Conservation (phyloP, 306 rosid species). For the Cucumis cinereus region DNA sequence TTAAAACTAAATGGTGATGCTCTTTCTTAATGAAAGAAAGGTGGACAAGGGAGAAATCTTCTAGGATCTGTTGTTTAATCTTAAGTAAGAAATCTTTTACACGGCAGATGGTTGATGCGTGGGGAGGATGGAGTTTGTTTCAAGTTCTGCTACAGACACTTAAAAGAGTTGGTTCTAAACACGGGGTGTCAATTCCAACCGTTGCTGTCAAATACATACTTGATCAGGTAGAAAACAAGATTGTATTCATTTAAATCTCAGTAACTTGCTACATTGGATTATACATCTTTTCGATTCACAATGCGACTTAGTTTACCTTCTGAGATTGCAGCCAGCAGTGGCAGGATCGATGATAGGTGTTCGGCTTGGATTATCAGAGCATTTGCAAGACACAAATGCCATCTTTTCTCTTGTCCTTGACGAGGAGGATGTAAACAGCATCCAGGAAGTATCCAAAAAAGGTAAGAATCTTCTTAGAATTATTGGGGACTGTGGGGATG, state of each 20-base stretch:
- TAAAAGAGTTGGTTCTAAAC: conserved; percentile 65
- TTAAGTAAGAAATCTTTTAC: background rate
- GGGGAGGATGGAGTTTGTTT: conserved; percentile 92
- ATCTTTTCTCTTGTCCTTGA: conserved; percentile 79
- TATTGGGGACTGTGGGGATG: conserved; percentile 96
- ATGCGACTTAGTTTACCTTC: conserved; percentile 3
- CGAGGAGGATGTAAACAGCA: conserved; percentile 62
- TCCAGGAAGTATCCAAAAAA: conserved; percentile 51
- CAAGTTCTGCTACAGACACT: conserved; percentile 79
- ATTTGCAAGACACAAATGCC: conserved; percentile 52
- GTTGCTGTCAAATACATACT: conserved; percentile 77
- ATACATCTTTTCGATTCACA: background rate
- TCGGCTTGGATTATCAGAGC: conserved; percentile 90
- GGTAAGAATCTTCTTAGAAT: conserved; percentile 77
- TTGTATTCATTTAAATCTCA: background rate
- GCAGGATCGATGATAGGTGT: conserved; percentile 98
- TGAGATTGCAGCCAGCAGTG: conserved; percentile 62
- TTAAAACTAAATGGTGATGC: background rate
- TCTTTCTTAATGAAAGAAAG: background rate
- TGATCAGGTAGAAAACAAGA: conserved; percentile 45
- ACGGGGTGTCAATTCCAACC: conserved; percentile 64
- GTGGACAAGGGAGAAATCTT: background rate
- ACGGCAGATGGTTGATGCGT: conserved; percentile 84
- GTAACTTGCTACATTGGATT: background rate
- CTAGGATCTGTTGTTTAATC: background rate